Percentiles rank a stretch among this genome's conserved stretches.
These are phyloP conservation scores for Entomortierella chlamydospora DNA, from an alignment of 192 early-diverging fungal genomes.

Conservation along the genomic window DNA sequence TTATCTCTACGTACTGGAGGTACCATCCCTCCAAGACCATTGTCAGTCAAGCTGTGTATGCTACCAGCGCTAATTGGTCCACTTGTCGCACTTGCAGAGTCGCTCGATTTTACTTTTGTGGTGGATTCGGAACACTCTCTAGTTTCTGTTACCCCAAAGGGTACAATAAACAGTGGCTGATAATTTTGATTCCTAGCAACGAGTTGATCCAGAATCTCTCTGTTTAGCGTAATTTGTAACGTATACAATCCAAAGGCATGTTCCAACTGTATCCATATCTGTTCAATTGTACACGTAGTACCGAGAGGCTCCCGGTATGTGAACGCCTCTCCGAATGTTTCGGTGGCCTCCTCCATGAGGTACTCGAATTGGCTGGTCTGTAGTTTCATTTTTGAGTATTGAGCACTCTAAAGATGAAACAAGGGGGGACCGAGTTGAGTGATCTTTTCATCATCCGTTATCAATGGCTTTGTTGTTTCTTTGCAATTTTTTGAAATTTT, in stretches of 20 bases:
- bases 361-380: conserved; percentile 54
- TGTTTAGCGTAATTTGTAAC: conserved; percentile 27
- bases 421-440: not conserved
- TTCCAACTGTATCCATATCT: conserved; percentile 50
- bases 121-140: not conserved
- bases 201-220: conserved; percentile 37
- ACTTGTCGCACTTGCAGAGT: too few species aligned
- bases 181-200: conserved; percentile 22
- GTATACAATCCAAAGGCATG: conserved; percentile 29
- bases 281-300: conserved; percentile 52
- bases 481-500: too few species aligned
- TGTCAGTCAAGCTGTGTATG: too few species aligned
- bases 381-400: conserved; percentile 57
- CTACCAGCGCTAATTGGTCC: not conserved
- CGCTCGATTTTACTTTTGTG: not conserved
- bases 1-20: conserved; percentile 31
- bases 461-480: too few species aligned
- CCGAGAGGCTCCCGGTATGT: conserved; percentile 43
- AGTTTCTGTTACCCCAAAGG: not conserved
- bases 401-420: conserved; percentile 36
- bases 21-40: not conserved
- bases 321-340: conserved; percentile 52
- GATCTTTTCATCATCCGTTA: not conserved
- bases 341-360: conserved; percentile 53
- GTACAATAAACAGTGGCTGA: conserved; percentile 5